Conservation (phyloP, 768 basidiomycete genomes). For the Mycena metata region DNA sequence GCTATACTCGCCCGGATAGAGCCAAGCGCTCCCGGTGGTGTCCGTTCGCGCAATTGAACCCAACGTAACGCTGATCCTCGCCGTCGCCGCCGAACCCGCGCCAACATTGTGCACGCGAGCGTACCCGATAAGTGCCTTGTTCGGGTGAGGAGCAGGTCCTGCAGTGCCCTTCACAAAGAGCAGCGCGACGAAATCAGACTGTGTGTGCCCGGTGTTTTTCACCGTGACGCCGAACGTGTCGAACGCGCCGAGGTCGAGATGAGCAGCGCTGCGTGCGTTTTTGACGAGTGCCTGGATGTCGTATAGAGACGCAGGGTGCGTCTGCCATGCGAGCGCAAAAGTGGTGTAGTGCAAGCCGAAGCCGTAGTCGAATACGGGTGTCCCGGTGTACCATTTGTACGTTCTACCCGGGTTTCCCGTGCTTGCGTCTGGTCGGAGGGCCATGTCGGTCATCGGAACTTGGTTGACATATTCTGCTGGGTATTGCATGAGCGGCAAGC, state of each 20-base stretch:
- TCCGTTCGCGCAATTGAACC: conserved; percentile 33
- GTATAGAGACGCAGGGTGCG: conserved; percentile 53
- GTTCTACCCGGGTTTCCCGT: conserved; percentile 66
- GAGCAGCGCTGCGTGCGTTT: conserved; percentile 38
- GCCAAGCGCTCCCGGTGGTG: conserved; percentile 29
- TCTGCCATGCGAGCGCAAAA: conserved; percentile 59
- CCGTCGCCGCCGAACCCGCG: conserved; percentile 23
- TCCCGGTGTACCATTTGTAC: conserved; percentile 69
- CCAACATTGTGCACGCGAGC: conserved; percentile 47
- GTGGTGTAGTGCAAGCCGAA: conserved; percentile 70
- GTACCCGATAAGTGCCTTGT: conserved; percentile 66
- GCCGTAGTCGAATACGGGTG: conserved; percentile 66
- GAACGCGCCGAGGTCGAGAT: conserved; percentile 60
- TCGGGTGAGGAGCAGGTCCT: conserved; percentile 65
- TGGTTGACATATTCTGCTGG: conserved; percentile 61
- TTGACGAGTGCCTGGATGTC: conserved; percentile 56
- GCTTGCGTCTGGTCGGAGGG: conserved; percentile 57
- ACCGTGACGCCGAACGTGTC: conserved; percentile 63
- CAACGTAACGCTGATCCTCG: conserved; percentile 31
- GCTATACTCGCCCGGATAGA: conserved; percentile 34
- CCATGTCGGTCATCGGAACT: conserved; percentile 72
- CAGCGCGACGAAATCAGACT: conserved; percentile 70
- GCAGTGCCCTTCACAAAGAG: conserved; percentile 64
- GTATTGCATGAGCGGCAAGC: conserved; percentile 69
- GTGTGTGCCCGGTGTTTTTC: conserved; percentile 61